These are phyloP conservation scores for Radiomyces spectabilis DNA, from an alignment of 192 early-diverging fungal genomes.

Conservation along the genomic window DNA sequence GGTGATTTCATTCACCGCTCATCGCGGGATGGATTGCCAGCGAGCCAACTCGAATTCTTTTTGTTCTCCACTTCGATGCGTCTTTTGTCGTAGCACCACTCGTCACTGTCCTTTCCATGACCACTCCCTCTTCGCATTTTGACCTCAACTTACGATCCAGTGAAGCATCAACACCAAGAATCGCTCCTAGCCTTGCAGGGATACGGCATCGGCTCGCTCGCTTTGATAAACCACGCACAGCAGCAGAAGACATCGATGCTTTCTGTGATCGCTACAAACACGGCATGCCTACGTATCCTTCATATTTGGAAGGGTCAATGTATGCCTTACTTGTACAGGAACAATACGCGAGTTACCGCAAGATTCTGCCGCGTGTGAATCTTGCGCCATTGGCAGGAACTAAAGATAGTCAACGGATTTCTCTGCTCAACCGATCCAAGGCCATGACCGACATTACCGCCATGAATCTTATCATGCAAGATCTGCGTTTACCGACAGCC, in stretches of 20 bases:
- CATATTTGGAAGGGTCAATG: neutral
- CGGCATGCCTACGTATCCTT: neutral
- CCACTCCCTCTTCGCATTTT: too few species aligned
- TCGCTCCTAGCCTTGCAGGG: too few species aligned
- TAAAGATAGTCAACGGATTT: neutral
- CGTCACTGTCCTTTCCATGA: too few species aligned
- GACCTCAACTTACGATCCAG: too few species aligned
- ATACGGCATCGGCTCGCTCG: too few species aligned
- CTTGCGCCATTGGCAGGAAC: neutral
- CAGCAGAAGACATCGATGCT: neutral
- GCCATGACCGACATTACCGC: too few species aligned
- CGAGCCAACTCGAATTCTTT: too few species aligned
- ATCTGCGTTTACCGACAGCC: neutral
- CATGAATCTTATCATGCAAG: neutral
- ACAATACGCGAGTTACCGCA: neutral
- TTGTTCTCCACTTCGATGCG: too few species aligned
- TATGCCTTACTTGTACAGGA: conserved; percentile 1
- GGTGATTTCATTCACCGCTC: too few species aligned
- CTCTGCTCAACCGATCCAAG: neutral
- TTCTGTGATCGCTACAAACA: neutral
- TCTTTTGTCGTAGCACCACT: too few species aligned
- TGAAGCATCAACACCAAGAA: too few species aligned
- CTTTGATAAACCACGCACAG: neutral
- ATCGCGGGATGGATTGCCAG: too few species aligned
- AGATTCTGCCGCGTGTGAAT: neutral